Base-by-base conservation (phyloP, 306 rosid species). In the Abrus precatorius region DNA sequence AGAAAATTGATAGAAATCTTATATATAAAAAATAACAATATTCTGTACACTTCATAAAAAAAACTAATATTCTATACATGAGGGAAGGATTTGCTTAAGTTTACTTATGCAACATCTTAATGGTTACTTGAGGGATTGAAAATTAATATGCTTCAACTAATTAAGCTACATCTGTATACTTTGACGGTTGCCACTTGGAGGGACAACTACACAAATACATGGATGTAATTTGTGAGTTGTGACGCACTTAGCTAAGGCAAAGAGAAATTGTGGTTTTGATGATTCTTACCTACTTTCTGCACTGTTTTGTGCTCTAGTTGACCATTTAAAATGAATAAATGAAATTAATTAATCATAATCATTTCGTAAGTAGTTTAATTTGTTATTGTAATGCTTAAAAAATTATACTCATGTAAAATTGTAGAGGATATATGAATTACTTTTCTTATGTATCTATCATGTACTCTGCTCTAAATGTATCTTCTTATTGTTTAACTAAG, bases 251-350 rank as follows among this genome's bases (percentile, higher is more conserved):
- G 33, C 45, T 13, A 6, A 14, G n/a, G 36, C 63, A n/a, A 72
- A 14, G 54, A 36, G 14, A 33, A 1, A 3, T 28, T 7, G 45
- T 12, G 54, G 4, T 60, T 59, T 75, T 74, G 6, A 69, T 20
- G 20, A 29, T 47, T n/a, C 64, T 65, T 41, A 77, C 81, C 81
- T 65, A 77, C 81, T 52, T 64, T 38, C 44, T 20, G 9, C 81
- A 50, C 64, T 50, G 5, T 6, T 20, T 27, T 32, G 41, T 29
- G 4, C 4, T 76, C 62, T 45, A 4, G 9, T 32, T 0, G 0
- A n/a, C 2, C 6, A 14, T 47, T 60, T 67, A 8, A 27, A 44
- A 20, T 20, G 20, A 20, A 20, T 20, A 20, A 20, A 20, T 20
- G 20, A 20, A 20, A 20, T 20, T 20, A 20, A 20, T 20, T 20